These are phyloP conservation scores for Parasitella parasitica DNA, from an alignment of 371 early-diverging fungal genomes.

Conservation along the genomic window DNA sequence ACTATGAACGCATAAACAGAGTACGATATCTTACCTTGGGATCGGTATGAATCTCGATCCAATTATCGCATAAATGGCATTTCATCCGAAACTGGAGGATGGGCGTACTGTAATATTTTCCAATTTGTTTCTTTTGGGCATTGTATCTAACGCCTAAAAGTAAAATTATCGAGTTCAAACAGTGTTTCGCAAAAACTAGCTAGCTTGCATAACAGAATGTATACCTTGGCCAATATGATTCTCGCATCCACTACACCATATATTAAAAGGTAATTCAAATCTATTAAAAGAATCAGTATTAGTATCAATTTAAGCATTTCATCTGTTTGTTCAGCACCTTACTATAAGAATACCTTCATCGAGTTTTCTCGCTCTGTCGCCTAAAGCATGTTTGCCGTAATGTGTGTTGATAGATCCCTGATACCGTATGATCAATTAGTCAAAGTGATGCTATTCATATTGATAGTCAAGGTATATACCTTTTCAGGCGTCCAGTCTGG, in stretches of 20 bases:
- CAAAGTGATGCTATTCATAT: too few relatives aligned
- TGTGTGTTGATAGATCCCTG: constrained; percentile 81
- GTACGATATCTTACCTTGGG: constrained; percentile 64
- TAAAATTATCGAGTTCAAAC: too few relatives aligned
- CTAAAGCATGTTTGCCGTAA: constrained; percentile 86
- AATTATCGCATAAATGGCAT: constrained; percentile 83
- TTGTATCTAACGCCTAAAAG: constrained; percentile 83
- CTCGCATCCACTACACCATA: constrained; percentile 89
- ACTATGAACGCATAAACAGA: background rate
- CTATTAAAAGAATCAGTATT: constrained; percentile 22
- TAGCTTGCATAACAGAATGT: too few relatives aligned
- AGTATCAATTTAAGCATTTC: background rate
- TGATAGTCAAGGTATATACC: constrained; percentile 21
- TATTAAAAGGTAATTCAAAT: constrained; percentile 90
- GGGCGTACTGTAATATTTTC: constrained; percentile 86
- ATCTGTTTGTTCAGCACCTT: constrained; percentile 43
- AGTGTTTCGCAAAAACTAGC: too few relatives aligned
- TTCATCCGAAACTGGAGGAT: constrained; percentile 91
- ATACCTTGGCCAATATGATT: constrained; percentile 85
- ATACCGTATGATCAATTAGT: too few relatives aligned
- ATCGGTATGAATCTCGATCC: constrained; percentile 93
- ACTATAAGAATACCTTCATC: constrained; percentile 90
- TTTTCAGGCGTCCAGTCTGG: constrained; percentile 75
- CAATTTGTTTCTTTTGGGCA: constrained; percentile 92
- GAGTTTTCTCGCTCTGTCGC: constrained; percentile 86